Percentiles rank a stretch among this genome's conserved stretches.
Conservation (phyloP, 2,329 filamentous ascomycete genomes). For the Sporothrix pseudoabietina region DNA sequence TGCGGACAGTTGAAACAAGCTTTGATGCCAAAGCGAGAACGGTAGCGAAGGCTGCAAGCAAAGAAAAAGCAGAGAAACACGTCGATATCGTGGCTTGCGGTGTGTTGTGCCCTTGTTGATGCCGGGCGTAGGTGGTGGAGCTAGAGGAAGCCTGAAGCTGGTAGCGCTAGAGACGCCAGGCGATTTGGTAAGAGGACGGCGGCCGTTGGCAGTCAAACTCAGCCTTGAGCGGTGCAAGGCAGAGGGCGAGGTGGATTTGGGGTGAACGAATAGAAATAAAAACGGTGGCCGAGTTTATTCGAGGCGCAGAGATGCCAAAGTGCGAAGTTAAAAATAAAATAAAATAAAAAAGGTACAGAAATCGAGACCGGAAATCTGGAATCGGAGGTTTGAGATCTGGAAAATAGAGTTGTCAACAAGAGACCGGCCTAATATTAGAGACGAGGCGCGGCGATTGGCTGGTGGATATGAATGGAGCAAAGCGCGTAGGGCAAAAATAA, state of each 20-base stretch:
- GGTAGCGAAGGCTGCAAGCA: background rate
- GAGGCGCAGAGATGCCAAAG: background rate
- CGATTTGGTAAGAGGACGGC: background rate
- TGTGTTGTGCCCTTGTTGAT: constrained; percentile 6
- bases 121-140: constrained; percentile 22
- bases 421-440: background rate
- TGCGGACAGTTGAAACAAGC: background rate
- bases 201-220: background rate
- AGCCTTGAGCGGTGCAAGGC: constrained; percentile 22
- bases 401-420: background rate
- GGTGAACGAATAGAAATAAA: background rate
- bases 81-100: constrained; percentile 18
- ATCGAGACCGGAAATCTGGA: background rate
- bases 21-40: background rate
- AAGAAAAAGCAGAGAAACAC: background rate
- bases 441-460: constrained; percentile 16
- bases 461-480: background rate
- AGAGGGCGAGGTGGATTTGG: constrained; percentile 6
- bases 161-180: background rate
- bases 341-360: background rate
- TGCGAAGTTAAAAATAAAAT: no score
- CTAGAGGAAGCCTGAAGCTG: background rate
- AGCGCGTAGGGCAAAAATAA: constrained; percentile 4
- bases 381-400: background rate
- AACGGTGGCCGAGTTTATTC: background rate